Evolutionary conservation across 1,284 basidiomycete species (phyloP).

Genomic region (Microbotryum silenes-acaulis): DNA sequence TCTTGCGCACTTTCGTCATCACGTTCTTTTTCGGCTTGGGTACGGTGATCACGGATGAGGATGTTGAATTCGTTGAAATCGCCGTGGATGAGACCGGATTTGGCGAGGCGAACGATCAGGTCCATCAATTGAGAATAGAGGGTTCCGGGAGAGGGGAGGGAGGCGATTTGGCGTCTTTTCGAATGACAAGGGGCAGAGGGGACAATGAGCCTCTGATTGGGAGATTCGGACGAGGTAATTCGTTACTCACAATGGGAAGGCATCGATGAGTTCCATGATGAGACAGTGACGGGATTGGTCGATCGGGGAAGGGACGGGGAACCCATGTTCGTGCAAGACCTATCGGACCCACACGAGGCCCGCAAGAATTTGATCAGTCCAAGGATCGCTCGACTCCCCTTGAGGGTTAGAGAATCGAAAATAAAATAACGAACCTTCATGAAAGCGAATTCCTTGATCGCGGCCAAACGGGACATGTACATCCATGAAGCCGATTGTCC

Average conservation of each 20-base stretch:
- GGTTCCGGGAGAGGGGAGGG: conserved; percentile 73
- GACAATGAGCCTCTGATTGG: too few relatives aligned
- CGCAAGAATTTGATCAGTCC: too few relatives aligned
- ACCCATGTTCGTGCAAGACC: conserved; percentile 87
- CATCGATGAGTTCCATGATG: conserved; percentile 91
- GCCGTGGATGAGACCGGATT: conserved; percentile 89
- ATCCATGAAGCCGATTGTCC: conserved; percentile 96
- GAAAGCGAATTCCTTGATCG: conserved; percentile 96
- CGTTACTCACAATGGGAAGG: conserved; percentile 69
- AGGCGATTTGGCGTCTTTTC: conserved; percentile 68
- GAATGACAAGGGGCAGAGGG: background rate
- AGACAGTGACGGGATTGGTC: conserved; percentile 93
- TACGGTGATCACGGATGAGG: conserved; percentile 57
- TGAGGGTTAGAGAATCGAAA: background rate
- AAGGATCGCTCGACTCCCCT: background rate
- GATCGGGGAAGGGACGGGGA: conserved; percentile 87
- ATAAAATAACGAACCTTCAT: conserved; percentile 66
- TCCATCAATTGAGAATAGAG: conserved; percentile 92
- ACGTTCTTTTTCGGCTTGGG: conserved; percentile 29
- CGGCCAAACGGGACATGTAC: conserved; percentile 95
- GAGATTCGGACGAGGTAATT: too few relatives aligned
- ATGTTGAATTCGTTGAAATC: conserved; percentile 99
- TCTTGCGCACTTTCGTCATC: conserved; percentile 31
- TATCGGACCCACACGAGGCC: conserved; percentile 37
- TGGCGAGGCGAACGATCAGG: conserved; percentile 87